Base-by-base conservation (phyloP, 31 red algal genomes). In the Asparagopsis taxiformis region DNA sequence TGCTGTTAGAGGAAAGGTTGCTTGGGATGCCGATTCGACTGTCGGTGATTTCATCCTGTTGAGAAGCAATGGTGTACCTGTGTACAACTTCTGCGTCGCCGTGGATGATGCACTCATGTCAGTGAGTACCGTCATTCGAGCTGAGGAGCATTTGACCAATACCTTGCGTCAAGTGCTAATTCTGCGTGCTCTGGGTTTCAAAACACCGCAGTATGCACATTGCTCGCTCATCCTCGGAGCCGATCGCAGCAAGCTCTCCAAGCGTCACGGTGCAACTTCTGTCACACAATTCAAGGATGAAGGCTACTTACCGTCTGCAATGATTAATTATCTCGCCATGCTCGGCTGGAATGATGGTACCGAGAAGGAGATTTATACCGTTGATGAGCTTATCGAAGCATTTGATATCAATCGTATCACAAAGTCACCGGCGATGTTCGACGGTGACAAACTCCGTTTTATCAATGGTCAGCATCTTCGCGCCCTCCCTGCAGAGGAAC, bases 61-160 rank as follows among this genome's bases (percentile, higher is more conserved):
- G 51, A 70, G 91, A 46, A 88, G 80, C 55, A 77, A 72, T 28
- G 87, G 91, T 22, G 75, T 99, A 2, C 96, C 96, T 52, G 91
- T 95, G 3, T 99, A 99, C 82, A 94, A 99, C 65, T 99, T 99
- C 72, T 94, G 91, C 60, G 91, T 94, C 7, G 96, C 91, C 25
- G 92, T 99, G 44, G 96, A 99, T 64, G 96, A 99, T 74, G 91
- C 91, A 16, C 53, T 94, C 19, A 99, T 99, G 96, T 87, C 79
- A 38, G 80, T 99, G 35, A 75, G 87, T 36, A 94, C 91, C 1
- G 96, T 99, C 0, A 91, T 99, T 31, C 81, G 96, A 22, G 96
- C 91, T 2, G 96, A 99, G 67, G 96, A 99, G 71, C 91, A 95
- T 77, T 58, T 99, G 26, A 94, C 96, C 13, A 94, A 94, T 57